A percentile compares a stretch with the other conserved stretches of the same genome.
These are phyloP conservation scores for Paraconiothyrium brasiliense DNA, from an alignment of 2,329 filamentous ascomycete genomes.

Conservation along the genomic window DNA sequence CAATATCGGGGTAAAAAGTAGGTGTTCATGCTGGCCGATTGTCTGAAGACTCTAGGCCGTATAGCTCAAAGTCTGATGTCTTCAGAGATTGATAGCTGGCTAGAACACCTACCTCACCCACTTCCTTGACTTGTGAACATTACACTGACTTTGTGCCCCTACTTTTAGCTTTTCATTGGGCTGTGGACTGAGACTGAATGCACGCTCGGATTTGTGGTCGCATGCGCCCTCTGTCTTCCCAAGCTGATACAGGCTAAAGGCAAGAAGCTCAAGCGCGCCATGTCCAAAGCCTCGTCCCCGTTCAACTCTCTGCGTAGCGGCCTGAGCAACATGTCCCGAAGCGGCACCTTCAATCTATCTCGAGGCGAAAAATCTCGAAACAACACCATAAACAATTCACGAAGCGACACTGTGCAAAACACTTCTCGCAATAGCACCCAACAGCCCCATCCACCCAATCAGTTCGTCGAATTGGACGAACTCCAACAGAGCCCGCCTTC, in stretches of 20 bases:
- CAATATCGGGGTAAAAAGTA: no score
- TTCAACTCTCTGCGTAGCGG: slow-evolving; percentile 22
- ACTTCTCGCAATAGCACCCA: neutral
- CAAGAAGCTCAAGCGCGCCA: slow-evolving; percentile 25
- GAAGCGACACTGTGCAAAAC: slow-evolving; percentile 12
- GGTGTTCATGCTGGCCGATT: no score
- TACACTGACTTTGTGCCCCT: no score
- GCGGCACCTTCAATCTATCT: slow-evolving; percentile 11
- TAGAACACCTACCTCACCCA: no score
- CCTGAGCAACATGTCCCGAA: slow-evolving; percentile 19
- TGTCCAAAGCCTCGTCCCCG: slow-evolving; percentile 30
- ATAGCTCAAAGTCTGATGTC: no score
- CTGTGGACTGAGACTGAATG: slow-evolving; percentile 39
- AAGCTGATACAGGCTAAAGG: slow-evolving; percentile 38
- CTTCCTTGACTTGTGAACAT: no score
- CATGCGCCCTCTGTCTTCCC: slow-evolving; percentile 36
- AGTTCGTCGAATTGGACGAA: slow-evolving; percentile 5
- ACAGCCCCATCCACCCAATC: neutral
- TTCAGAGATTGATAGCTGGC: no score
- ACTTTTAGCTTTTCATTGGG: slow-evolving; percentile 30
- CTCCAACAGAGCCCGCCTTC: slow-evolving; percentile 1
- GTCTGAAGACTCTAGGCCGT: no score
- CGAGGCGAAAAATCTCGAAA: slow-evolving; percentile 1
- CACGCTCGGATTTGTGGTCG: slow-evolving; percentile 39
- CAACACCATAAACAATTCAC: slow-evolving; percentile 7